phyloP scores from a whole-genome alignment of 2,329 filamentous ascomycete species.

The Rhinocladiella similis region DNA sequence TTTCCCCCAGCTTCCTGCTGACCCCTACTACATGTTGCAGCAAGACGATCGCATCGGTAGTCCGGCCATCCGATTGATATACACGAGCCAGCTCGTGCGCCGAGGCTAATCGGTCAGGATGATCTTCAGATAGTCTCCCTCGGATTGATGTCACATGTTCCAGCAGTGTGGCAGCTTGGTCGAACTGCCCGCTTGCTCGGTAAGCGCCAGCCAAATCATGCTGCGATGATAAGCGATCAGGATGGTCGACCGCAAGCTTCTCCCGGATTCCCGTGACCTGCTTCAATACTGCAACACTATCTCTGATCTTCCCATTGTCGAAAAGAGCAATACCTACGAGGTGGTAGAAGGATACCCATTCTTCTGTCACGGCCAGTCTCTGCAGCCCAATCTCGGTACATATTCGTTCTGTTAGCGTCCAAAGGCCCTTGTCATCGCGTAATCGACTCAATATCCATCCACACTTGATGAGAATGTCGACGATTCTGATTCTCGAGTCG shows the following conservation, averaged over 20 bases:
- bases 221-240: constrained; percentile 17
- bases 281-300: not conserved
- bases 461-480: constrained; percentile 7
- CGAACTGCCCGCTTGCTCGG: constrained; percentile 17
- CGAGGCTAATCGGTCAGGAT: constrained; percentile 23
- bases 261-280: not conserved
- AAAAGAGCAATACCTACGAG: not conserved
- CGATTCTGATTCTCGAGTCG: constrained; percentile 3
- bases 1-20: constrained; percentile 28
- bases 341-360: not conserved
- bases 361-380: not conserved
- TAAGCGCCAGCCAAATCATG: constrained; percentile 25
- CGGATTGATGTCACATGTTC: constrained; percentile 26
- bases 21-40: constrained; percentile 27
- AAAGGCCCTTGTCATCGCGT: not conserved
- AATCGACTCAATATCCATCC: constrained; percentile 2
- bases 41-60: constrained; percentile 23
- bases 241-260: constrained; percentile 30
- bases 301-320: not conserved
- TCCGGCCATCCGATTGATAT: constrained; percentile 22
- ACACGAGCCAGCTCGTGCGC: constrained; percentile 20
- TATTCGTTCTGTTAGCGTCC: not conserved
- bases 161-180: constrained; percentile 25
- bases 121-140: constrained; percentile 23
- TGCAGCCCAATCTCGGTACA: not conserved